These are phyloP conservation scores for Silene uniflora DNA, from an alignment of 148 eudicot species.

Conservation along the genomic window DNA sequence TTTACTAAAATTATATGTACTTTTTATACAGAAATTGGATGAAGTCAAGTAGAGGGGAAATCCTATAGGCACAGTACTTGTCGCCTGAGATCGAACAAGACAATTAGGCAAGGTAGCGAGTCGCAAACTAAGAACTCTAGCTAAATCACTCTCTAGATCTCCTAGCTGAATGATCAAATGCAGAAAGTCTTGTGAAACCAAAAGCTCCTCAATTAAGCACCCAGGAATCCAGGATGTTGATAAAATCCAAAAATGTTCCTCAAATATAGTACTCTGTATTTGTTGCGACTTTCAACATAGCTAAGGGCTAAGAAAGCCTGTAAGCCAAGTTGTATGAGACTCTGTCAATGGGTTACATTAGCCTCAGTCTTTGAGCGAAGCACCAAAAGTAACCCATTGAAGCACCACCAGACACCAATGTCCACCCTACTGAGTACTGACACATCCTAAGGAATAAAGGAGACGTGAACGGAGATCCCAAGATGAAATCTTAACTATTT, in stretches of 20 bases:
- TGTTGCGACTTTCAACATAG: neutral
- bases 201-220: neutral
- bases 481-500: neutral
- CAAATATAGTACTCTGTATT: neutral
- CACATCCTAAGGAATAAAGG: neutral
- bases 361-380: neutral
- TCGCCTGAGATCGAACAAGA: neutral
- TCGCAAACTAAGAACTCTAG: neutral
- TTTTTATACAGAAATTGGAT: neutral
- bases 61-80: neutral
- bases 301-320: neutral
- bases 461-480: neutral
- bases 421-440: slow-evolving; percentile 1
- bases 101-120: neutral
- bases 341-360: neutral
- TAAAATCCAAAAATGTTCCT: neutral
- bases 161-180: neutral
- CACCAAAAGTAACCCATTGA: slow-evolving; percentile 9
- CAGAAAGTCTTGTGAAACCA: neutral
- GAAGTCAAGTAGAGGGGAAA: neutral
- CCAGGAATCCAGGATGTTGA: neutral
- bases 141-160: neutral
- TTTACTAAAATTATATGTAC: too few relatives aligned
- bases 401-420: neutral
- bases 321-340: neutral